phyloP scores from a whole-genome alignment of 2,329 filamentous ascomycete species.

The Botryosphaeria dothidea region DNA sequence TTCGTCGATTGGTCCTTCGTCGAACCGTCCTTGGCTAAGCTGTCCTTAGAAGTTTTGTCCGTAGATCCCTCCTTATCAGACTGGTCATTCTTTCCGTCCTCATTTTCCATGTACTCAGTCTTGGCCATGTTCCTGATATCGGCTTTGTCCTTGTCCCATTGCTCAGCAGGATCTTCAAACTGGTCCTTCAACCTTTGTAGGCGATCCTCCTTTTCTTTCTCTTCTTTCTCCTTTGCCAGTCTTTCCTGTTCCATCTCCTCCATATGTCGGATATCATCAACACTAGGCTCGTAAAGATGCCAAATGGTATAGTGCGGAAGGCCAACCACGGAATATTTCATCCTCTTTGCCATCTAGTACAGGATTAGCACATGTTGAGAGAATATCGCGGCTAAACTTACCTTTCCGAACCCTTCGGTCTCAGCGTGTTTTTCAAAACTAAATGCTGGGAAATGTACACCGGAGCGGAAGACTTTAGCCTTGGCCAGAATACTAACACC shows the following conservation, averaged over 20 bases:
- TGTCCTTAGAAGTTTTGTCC: not conserved
- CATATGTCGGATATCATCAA: slow-evolving; percentile 97
- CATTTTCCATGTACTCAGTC: slow-evolving; percentile 51
- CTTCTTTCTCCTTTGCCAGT: slow-evolving; percentile 75
- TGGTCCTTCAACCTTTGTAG: slow-evolving; percentile 77
- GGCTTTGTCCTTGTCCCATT: slow-evolving; percentile 90
- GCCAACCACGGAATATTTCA: slow-evolving; percentile 93
- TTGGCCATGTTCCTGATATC: slow-evolving; percentile 70
- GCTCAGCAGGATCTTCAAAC: slow-evolving; percentile 72
- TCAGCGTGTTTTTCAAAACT: slow-evolving; percentile 99
- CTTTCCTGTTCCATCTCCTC: slow-evolving; percentile 95
- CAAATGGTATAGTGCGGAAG: slow-evolving; percentile 98
- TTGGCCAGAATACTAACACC: slow-evolving; percentile 97
- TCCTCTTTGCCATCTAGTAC: slow-evolving; percentile 87
- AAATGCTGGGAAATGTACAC: slow-evolving; percentile 96
- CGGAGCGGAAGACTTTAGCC: slow-evolving; percentile 89
- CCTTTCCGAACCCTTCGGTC: slow-evolving; percentile 98
- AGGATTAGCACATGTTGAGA: slow-evolving; percentile 28
- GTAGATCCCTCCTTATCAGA: not conserved
- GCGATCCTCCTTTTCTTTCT: slow-evolving; percentile 70
- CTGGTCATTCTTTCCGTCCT: slow-evolving; percentile 27
- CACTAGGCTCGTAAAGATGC: slow-evolving; percentile 99
- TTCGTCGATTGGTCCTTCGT: not conserved
- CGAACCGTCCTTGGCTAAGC: not conserved
- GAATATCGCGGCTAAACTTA: slow-evolving; percentile 41